Evolutionary conservation across 495 filamentous ascomycete species (phyloP).

Genomic region (Podospora pseudopauciseta): DNA sequence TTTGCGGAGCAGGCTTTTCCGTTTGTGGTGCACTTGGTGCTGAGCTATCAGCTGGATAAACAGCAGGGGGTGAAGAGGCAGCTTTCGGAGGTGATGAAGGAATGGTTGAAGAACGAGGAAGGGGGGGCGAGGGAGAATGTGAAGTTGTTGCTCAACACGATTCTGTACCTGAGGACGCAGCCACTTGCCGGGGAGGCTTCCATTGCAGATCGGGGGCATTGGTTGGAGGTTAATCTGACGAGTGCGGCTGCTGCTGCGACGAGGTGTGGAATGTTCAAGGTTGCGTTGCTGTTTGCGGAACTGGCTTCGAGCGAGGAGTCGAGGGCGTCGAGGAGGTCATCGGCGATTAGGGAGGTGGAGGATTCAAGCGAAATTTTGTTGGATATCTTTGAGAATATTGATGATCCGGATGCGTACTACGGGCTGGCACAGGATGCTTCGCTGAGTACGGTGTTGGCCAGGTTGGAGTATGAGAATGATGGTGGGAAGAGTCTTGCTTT

Average conservation of each 20-base stretch:
- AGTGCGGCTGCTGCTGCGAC: slow-evolving; percentile 73
- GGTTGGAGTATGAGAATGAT: slow-evolving; percentile 86
- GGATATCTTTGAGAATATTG: slow-evolving; percentile 80
- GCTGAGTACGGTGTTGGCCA: slow-evolving; percentile 69
- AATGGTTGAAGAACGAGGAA: slow-evolving; percentile 48
- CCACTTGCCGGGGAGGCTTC: slow-evolving; percentile 69
- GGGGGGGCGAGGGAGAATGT: slow-evolving; percentile 43
- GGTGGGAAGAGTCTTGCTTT: slow-evolving; percentile 87
- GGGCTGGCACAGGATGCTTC: slow-evolving; percentile 79
- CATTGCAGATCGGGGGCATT: slow-evolving; percentile 70
- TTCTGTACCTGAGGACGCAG: slow-evolving; percentile 87
- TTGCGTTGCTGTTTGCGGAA: slow-evolving; percentile 79
- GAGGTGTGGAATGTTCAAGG: slow-evolving; percentile 79
- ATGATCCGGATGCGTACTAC: slow-evolving; percentile 95
- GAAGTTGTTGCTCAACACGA: slow-evolving; percentile 65
- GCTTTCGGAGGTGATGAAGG: slow-evolving; percentile 48
- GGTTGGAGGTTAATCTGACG: slow-evolving; percentile 79
- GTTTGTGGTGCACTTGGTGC: slow-evolving; percentile 73
- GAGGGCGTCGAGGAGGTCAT: slow-evolving; percentile 63
- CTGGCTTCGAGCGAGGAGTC: slow-evolving; percentile 55
- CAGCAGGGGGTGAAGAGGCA: slow-evolving; percentile 44
- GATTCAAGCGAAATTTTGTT: slow-evolving; percentile 67
- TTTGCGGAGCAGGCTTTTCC: slow-evolving; percentile 71
- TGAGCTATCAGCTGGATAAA: slow-evolving; percentile 53
- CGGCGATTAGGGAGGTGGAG: slow-evolving; percentile 48